Evolutionary conservation across 179 eudicot genomes (phyloP).

Genomic region (Carnegiea gigantea): DNA sequence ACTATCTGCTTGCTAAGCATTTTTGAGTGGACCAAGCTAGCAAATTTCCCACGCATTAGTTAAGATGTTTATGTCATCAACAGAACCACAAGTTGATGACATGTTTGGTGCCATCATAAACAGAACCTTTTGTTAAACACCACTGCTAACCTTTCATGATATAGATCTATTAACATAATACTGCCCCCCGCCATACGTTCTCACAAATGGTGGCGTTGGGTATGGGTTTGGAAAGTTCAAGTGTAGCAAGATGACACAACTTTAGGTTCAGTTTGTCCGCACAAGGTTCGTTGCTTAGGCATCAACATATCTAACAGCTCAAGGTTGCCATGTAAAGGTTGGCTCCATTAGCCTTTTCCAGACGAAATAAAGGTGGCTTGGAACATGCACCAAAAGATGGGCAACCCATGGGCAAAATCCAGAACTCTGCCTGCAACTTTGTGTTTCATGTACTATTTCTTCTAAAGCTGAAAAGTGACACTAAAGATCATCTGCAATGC

Average conservation of each 20-base stretch:
- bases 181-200: neutral
- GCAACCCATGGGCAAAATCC: neutral
- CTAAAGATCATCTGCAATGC: too few species aligned
- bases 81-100: constrained; percentile 10
- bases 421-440: neutral
- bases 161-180: neutral
- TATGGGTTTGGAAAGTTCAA: constrained; percentile 16
- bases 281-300: neutral
- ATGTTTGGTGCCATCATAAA: constrained; percentile 11
- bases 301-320: constrained; percentile 1
- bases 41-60: constrained; percentile 17
- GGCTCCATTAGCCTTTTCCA: constrained; percentile 8
- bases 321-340: neutral
- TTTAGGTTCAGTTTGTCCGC: constrained; percentile 6
- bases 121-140: neutral
- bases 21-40: constrained; percentile 13
- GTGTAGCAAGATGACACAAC: constrained; percentile 18
- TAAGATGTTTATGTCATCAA: neutral
- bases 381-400: neutral
- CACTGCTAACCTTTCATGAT: neutral
- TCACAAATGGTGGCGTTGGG: neutral
- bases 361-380: neutral
- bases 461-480: neutral
- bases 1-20: constrained; percentile 10
- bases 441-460: neutral